A percentile compares a stretch with the other conserved stretches of the same genome.
These are phyloP conservation scores for Didymella glomerata DNA, from an alignment of 2,329 filamentous ascomycete species.

Conservation along the genomic window DNA sequence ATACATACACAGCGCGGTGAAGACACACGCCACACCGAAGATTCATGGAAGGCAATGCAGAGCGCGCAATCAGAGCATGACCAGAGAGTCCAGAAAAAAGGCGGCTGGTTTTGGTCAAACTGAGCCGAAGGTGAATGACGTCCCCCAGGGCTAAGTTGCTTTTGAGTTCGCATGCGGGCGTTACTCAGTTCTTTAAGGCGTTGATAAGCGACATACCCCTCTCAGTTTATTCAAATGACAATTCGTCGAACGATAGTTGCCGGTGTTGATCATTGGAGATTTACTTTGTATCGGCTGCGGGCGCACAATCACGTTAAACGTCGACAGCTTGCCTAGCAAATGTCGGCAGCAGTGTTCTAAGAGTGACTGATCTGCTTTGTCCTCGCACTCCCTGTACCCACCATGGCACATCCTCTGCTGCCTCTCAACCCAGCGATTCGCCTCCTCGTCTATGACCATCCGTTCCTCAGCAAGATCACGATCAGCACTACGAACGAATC, in stretches of 20 bases:
- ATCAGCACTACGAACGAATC: too few relatives aligned
- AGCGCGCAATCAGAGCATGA: conserved; percentile 9
- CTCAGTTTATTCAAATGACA: conserved; percentile 5
- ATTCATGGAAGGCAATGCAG: conserved; percentile 26
- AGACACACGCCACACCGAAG: conserved; percentile 13
- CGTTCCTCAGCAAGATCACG: background rate
- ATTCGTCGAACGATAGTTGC: too few relatives aligned
- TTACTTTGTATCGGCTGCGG: too few relatives aligned
- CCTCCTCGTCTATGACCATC: background rate
- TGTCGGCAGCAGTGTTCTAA: too few relatives aligned
- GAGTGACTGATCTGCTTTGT: too few relatives aligned
- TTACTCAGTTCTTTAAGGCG: conserved; percentile 1
- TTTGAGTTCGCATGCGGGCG: background rate
- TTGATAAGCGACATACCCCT: conserved; percentile 20
- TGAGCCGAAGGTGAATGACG: background rate
- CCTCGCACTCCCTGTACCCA: too few relatives aligned
- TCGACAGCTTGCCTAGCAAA: too few relatives aligned
- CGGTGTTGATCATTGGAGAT: too few relatives aligned
- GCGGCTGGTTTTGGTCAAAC: conserved; percentile 47
- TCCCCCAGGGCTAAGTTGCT: background rate
- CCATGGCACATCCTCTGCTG: too few relatives aligned
- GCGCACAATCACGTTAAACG: too few relatives aligned
- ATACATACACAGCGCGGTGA: conserved; percentile 55
- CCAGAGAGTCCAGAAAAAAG: conserved; percentile 28
- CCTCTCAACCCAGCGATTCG: too few relatives aligned